These are phyloP conservation scores for Camellia granthamiana DNA, from an alignment of 148 eudicot genomes.

Conservation along the genomic window DNA sequence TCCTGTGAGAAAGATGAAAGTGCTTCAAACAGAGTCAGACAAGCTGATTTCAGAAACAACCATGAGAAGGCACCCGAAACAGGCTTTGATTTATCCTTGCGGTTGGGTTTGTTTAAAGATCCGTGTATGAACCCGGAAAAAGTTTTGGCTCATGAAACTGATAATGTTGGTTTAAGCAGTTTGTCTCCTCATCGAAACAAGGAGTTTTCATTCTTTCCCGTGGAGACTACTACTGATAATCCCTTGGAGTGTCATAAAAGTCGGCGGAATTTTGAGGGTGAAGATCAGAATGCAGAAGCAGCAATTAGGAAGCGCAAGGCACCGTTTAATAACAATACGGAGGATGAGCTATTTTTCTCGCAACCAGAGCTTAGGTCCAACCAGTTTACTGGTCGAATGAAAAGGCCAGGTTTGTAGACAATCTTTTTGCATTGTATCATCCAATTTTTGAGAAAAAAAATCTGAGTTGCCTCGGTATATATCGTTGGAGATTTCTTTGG, in stretches of 20 bases:
- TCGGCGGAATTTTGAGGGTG: conserved; percentile 37
- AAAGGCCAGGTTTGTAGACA: conserved; percentile 66
- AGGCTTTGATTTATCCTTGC: conserved; percentile 72
- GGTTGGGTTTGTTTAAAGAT: conserved; percentile 62
- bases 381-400: conserved; percentile 44
- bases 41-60: conserved; percentile 25
- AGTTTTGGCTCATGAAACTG: conserved; percentile 20
- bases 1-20: conserved; percentile 21
- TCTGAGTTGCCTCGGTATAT: conserved; percentile 20
- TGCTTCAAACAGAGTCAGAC: conserved; percentile 18
- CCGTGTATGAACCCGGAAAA: conserved; percentile 25
- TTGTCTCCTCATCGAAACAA: conserved; percentile 24
- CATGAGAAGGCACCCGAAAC: conserved; percentile 30
- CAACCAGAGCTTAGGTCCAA: conserved; percentile 31
- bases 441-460: conserved; percentile 28
- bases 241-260: conserved; percentile 28
- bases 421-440: conserved; percentile 32
- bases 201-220: conserved; percentile 59
- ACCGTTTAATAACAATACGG: conserved; percentile 30
- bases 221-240: conserved; percentile 30
- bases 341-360: conserved; percentile 39
- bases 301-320: conserved; percentile 60
- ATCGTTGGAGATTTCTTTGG: conserved; percentile 16
- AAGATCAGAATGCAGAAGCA: conserved; percentile 30
- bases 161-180: conserved; percentile 33